Base-by-base conservation (phyloP, 2,329 filamentous ascomycete species). In the Cercospora nicotianae region DNA sequence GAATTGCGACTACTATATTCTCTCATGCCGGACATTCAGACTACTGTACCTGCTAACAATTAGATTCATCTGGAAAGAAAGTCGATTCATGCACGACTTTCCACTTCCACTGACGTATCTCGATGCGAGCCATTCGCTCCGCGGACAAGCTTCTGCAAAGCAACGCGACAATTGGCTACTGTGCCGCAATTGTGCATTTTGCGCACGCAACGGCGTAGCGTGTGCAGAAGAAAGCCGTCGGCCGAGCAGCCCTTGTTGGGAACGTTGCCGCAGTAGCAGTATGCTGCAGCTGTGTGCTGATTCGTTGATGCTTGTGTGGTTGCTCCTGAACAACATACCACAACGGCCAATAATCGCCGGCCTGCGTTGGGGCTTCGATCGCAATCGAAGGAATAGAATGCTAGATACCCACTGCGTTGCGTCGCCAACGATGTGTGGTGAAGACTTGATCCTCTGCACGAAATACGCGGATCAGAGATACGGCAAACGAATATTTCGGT, bases 131-230 rank as follows among this genome's bases (percentile, higher is more conserved):
- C 39, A 42, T 48, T 18, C 31, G 10, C 30, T 58, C 55, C 55
- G 55, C 55, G 55, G 55, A 58, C 55, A 58, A 58, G 55, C 55
- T 58, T 58, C 33, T n/a, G 55, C 55, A 31, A 33, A 31, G 30
- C 55, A 18, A 23, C 23, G 48, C 48, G 3, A 26, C n/a, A 30
- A 58, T 33, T 58, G 55, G 55, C 28, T 58, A 12, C 30, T 33
- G n/a, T 58, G 48, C 20, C 12, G 48, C 12, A 53, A 1, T 23
- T n/a, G 36, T n/a, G 16, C 36, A 42, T 42, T 42, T 42, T 42
- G 36, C 36, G 36, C 36, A 42, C 36, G 36, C 36, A 42, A 42
- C 16, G 36, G 36, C 36, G 36, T 42, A n/a, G 36, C 36, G 36
- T n/a, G 16, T 42, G 36, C 16, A 26, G 20, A 13, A 16, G 20